A percentile compares a stretch with the other conserved stretches of the same genome.
phyloP scores from a whole-genome alignment of 129 eudicot genomes.

The Glebionis coronaria region DNA sequence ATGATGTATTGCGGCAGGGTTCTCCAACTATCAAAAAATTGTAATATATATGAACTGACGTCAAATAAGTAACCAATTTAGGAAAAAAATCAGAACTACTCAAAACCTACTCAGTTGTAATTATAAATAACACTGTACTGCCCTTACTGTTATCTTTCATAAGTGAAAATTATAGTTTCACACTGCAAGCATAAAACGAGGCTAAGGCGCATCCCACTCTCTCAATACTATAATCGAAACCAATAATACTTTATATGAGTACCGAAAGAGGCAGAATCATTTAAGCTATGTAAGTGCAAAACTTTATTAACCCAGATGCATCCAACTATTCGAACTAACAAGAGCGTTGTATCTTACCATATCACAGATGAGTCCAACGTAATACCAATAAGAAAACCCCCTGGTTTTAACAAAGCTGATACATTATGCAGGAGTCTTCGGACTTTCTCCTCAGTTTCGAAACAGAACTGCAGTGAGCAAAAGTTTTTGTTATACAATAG shows the following conservation, averaged over 20 bases:
- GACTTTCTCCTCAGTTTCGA: conserved; percentile 85
- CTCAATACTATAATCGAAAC: too few relatives aligned
- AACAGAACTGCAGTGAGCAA: conserved; percentile 57
- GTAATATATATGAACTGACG: too few relatives aligned
- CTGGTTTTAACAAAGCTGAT: conserved; percentile 85
- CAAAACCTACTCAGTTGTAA: too few relatives aligned
- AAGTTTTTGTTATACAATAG: conserved; percentile 13
- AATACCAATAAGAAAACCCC: conserved; percentile 89
- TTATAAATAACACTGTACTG: too few relatives aligned
- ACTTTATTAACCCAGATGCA: not conserved
- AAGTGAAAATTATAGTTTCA: too few relatives aligned
- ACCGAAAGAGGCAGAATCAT: not conserved
- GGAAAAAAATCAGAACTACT: too few relatives aligned
- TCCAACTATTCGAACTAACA: conserved; percentile 1
- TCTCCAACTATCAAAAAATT: too few relatives aligned
- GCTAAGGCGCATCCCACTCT: too few relatives aligned
- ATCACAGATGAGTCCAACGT: conserved; percentile 95
- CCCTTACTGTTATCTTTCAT: too few relatives aligned
- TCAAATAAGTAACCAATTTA: too few relatives aligned
- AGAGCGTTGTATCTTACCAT: conserved; percentile 58
- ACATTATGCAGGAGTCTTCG: conserved; percentile 79
- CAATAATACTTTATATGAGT: not conserved
- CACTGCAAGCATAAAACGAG: too few relatives aligned
- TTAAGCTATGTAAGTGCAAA: not conserved
- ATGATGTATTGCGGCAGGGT: too few relatives aligned